A percentile compares a stretch with the other conserved stretches of the same genome.
phyloP scores from a whole-genome alignment of 148 eudicot genomes.

The Polygonum maritimum region DNA sequence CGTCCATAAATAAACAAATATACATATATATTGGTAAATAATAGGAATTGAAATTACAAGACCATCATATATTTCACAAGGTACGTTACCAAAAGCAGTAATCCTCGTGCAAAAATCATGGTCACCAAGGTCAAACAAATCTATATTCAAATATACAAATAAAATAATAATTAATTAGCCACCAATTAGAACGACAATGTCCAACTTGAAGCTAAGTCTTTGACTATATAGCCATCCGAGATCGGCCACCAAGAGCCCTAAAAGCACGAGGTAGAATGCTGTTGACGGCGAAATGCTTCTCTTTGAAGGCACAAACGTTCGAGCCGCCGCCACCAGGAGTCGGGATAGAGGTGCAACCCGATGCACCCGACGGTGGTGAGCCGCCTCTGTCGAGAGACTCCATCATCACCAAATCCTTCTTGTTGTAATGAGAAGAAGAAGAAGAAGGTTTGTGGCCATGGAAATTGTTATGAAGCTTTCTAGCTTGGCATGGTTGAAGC shows the following conservation, averaged over 20 bases:
- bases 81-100: background rate
- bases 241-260: background rate
- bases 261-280: background rate
- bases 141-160: background rate
- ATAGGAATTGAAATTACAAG: background rate
- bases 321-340: background rate
- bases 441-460: background rate
- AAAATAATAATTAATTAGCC: background rate
- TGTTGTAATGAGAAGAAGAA: background rate
- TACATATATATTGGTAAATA: background rate
- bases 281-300: background rate
- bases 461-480: background rate
- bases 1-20: background rate
- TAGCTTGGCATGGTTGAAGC: slow-evolving; percentile 1
- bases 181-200: background rate
- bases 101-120: background rate
- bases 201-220: no score
- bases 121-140: background rate
- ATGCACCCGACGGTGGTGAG: background rate
- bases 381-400: background rate
- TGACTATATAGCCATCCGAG: background rate
- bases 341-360: background rate
- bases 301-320: background rate
- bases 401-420: background rate
- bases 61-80: background rate